phyloP scores from a whole-genome alignment of 208 protist species.

The Blastocrithidia nonstop region DNA sequence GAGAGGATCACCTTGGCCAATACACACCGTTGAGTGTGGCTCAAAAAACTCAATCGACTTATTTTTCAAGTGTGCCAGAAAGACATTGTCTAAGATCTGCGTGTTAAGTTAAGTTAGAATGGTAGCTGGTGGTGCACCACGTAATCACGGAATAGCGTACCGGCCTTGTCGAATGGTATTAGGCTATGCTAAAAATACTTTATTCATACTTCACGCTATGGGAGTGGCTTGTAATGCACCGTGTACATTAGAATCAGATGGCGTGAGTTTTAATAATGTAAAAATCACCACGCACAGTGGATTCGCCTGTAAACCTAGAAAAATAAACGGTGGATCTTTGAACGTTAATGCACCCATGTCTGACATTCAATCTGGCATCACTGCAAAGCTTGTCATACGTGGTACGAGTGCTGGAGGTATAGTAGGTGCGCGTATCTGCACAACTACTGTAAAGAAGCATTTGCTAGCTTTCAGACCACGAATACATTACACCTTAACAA shows the following conservation, averaged over 20 bases:
- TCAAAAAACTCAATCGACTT: slow-evolving; percentile 19
- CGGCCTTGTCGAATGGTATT: slow-evolving; percentile 32
- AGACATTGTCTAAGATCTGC: slow-evolving; percentile 24
- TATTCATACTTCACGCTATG: slow-evolving; percentile 49
- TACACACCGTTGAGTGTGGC: slow-evolving; percentile 28
- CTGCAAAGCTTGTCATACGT: slow-evolving; percentile 12
- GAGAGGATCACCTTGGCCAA: slow-evolving; percentile 36
- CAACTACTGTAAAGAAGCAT: slow-evolving; percentile 26
- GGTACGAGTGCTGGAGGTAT: not conserved
- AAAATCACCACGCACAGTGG: slow-evolving; percentile 13
- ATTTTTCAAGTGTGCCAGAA: slow-evolving; percentile 10
- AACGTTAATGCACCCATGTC: slow-evolving; percentile 37
- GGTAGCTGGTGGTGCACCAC: slow-evolving; percentile 11
- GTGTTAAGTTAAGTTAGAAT: slow-evolving; percentile 22
- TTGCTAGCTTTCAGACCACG: slow-evolving; percentile 25
- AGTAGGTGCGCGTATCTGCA: slow-evolving; percentile 9
- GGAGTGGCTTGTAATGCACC: slow-evolving; percentile 1
- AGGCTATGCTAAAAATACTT: slow-evolving; percentile 26
- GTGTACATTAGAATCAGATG: slow-evolving; percentile 4
- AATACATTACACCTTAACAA: slow-evolving; percentile 29
- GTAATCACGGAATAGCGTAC: slow-evolving; percentile 33
- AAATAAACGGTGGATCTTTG: slow-evolving; percentile 33
- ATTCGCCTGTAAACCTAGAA: slow-evolving; percentile 14
- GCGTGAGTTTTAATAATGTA: slow-evolving; percentile 40
- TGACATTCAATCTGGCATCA: slow-evolving; percentile 32